Conservation (phyloP, 257 asterid species). For the Cynanchum wilfordii region DNA sequence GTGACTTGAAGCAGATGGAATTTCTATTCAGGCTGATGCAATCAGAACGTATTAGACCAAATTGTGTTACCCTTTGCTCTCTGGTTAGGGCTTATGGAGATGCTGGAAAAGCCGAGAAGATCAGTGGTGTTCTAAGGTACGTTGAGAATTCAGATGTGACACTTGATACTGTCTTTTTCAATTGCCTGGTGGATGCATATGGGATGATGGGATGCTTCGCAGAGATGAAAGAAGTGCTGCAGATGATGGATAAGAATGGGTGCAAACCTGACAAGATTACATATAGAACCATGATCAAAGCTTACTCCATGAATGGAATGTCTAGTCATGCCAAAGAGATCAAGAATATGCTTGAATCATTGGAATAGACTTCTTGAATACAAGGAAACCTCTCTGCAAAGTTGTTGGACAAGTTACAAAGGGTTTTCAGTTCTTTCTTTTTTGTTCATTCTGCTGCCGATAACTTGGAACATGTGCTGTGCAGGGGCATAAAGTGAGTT, state of each 20-base stretch:
- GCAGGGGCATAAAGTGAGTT: too few species aligned
- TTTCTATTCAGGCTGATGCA: slow-evolving; percentile 84
- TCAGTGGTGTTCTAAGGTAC: slow-evolving; percentile 48
- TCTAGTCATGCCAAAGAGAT: slow-evolving; percentile 55
- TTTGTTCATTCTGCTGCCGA: too few species aligned
- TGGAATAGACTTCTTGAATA: slow-evolving; percentile 10
- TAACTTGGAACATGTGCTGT: too few species aligned
- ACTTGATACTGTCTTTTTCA: slow-evolving; percentile 73
- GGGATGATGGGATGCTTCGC: slow-evolving; percentile 85
- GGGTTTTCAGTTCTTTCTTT: not conserved
- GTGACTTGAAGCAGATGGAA: slow-evolving; percentile 77
- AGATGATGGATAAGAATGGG: slow-evolving; percentile 66
- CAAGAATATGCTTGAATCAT: slow-evolving; percentile 43
- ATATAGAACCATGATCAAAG: slow-evolving; percentile 73
- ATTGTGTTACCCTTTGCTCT: slow-evolving; percentile 78
- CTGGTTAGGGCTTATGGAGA: slow-evolving; percentile 75
- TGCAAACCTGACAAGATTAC: slow-evolving; percentile 77
- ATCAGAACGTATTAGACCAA: slow-evolving; percentile 73
- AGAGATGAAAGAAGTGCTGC: slow-evolving; percentile 75
- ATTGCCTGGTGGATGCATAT: slow-evolving; percentile 80
- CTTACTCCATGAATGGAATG: slow-evolving; percentile 57
- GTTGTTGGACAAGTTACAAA: not conserved
- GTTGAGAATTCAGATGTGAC: slow-evolving; percentile 66
- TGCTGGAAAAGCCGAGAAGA: slow-evolving; percentile 56
- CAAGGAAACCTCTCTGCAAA: not conserved